A percentile compares a stretch with the other conserved stretches of the same genome.
Conservation (phyloP, 208 protist genomes). For the Balamuthia mandrillaris region DNA sequence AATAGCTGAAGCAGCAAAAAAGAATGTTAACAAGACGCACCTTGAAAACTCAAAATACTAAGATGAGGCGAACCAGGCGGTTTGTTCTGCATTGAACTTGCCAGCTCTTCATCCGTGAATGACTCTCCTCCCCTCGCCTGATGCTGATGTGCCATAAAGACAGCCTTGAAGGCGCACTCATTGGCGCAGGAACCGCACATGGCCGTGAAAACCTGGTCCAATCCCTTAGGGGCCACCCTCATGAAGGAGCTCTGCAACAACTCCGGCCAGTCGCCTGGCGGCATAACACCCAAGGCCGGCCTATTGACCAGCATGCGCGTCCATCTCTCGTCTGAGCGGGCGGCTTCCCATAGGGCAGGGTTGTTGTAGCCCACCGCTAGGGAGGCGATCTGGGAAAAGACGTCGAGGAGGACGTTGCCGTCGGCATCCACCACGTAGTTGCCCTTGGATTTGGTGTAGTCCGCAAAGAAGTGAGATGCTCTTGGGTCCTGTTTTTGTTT, state of each 20-base stretch:
- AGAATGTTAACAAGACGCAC: no score
- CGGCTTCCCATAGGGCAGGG: constrained; percentile 58
- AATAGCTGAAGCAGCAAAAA: no score
- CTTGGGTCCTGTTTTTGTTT: constrained; percentile 49
- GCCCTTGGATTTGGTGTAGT: constrained; percentile 65
- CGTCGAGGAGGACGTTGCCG: constrained; percentile 70
- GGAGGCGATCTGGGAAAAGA: constrained; percentile 69
- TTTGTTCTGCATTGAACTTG: constrained; percentile 61
- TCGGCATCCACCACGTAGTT: constrained; percentile 74
- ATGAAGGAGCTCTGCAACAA: constrained; percentile 65
- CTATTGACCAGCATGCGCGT: constrained; percentile 26
- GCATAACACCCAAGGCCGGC: constrained; percentile 62
- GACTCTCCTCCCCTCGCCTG: constrained; percentile 43
- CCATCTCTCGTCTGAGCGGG: constrained; percentile 45
- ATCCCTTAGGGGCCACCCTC: constrained; percentile 61
- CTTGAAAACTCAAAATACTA: constrained; percentile 64
- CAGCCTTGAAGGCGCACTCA: constrained; percentile 71
- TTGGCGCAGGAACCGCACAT: constrained; percentile 73
- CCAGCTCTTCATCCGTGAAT: constrained; percentile 59
- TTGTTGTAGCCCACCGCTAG: constrained; percentile 73
- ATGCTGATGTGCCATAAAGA: constrained; percentile 65
- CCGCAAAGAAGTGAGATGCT: constrained; percentile 59
- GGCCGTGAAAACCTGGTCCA: constrained; percentile 62
- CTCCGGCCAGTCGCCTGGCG: constrained; percentile 51
- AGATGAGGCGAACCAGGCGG: constrained; percentile 62